A percentile compares a stretch with the other conserved stretches of the same genome.
Conservation (phyloP, 225 moss, liverwort and hornwort species). For the Asterella californica region DNA sequence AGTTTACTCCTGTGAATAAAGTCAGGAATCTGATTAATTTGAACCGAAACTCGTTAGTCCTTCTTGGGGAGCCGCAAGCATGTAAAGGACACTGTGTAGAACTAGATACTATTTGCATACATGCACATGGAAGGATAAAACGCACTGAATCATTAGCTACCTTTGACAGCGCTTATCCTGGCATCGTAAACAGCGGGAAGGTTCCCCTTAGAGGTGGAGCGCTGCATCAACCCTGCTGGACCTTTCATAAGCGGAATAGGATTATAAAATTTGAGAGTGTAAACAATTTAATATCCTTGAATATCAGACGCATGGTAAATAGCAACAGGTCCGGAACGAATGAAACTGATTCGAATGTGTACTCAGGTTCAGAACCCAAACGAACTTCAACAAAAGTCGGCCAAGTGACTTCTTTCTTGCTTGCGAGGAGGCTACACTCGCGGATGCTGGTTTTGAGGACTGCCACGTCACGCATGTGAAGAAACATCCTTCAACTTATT, state of each 20-base stretch:
- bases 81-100: not conserved
- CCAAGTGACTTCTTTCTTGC: slow-evolving; percentile 86
- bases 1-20: not conserved
- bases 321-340: not conserved
- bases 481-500: slow-evolving; percentile 69
- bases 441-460: slow-evolving; percentile 88
- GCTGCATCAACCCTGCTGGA: not conserved
- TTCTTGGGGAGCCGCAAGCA: not conserved
- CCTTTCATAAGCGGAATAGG: not conserved
- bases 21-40: not conserved
- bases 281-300: not conserved
- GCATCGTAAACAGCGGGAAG: not conserved
- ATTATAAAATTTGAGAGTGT: not conserved
- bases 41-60: not conserved
- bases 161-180: not conserved
- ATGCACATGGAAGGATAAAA: not conserved
- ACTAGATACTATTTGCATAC: not conserved
- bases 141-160: not conserved
- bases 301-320: not conserved
- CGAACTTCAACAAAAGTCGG: slow-evolving; percentile 86
- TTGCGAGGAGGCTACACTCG: slow-evolving; percentile 85
- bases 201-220: not conserved
- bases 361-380: slow-evolving; percentile 78
- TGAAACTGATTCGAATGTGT: not conserved
- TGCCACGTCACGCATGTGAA: slow-evolving; percentile 67